Base-by-base conservation (phyloP, 2,329 filamentous ascomycete species). In the Cytospora schulzeri region DNA sequence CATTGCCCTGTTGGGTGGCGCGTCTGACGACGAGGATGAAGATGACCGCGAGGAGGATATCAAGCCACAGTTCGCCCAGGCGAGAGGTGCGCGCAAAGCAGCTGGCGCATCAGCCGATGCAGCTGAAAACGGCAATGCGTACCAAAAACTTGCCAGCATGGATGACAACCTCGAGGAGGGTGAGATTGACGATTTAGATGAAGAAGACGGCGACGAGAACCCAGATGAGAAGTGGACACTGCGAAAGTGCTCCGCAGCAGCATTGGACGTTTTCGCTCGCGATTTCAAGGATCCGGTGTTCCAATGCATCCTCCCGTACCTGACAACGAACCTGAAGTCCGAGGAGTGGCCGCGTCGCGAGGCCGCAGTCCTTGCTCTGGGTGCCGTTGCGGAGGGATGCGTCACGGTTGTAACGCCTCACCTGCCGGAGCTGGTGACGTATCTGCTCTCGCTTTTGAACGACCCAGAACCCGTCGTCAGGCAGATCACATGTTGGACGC, bases 401-500 rank as follows among this genome's bases (percentile, higher is more conserved):
- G 91, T 97, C 82, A 86, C 91, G 57, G 91, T 91, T 24, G 93
- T 99, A 60, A 89, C 89, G 55, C 95, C 93, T 60, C 93, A 98
- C 76, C 85, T 99, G 33, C 93, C 92, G 2, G 90, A 97, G 73
- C 83, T 99, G 50, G 88, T 98, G 2, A 91, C 92, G 1, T 99
- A 96, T 75, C 85, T 99, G 56, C 90, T 98, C 70, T 90, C 90
- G 9, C 85, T 97, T 0, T 83, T 99, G 41, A 86, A 90, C 64
- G 95, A 99, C 73, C 74, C 85, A 1, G 93, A 97, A 76, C 92
- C 95, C 17, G 90, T 98, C 17, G 94, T 99, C 45, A 86, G 95
- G 67, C 92, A 97, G 74, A 99, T 99, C 69, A 98, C 94, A 28
- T 99, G 95, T 77, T 99, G 95, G 95, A 96, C 95, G 7, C 85